These are phyloP conservation scores for Thalassia testudinum DNA, from an alignment of 116 monocot genomes.

Conservation along the genomic window DNA sequence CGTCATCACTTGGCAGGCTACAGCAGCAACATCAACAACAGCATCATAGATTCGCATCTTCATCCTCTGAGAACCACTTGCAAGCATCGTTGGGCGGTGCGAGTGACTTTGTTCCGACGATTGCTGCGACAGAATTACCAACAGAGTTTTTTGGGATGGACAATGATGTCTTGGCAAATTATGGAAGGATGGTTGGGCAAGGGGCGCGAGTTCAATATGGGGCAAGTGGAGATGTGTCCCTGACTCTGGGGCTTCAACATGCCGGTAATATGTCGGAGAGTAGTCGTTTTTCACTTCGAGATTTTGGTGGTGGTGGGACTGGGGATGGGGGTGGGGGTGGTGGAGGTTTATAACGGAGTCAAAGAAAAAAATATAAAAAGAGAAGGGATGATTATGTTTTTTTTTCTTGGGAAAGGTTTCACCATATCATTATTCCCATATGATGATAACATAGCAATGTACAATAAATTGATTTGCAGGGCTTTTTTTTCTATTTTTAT, in stretches of 20 bases:
- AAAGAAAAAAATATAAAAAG: neutral
- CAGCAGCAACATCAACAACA: neutral
- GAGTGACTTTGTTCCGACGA: neutral
- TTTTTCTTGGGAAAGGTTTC: too few species aligned
- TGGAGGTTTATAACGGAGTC: neutral
- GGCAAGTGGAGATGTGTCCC: constrained; percentile 13
- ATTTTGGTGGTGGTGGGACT: constrained; percentile 6
- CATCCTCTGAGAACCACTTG: neutral
- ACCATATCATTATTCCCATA: too few species aligned
- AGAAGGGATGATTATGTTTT: too few species aligned
- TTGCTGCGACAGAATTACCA: neutral
- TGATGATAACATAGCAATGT: too few species aligned
- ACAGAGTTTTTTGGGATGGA: neutral
- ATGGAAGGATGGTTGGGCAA: constrained; percentile 1
- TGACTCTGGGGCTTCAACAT: constrained; percentile 15
- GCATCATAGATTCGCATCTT: neutral
- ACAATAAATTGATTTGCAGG: too few species aligned
- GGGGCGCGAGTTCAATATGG: neutral
- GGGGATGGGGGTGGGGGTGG: neutral
- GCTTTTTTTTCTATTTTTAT: too few species aligned
- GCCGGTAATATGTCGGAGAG: constrained; percentile 5
- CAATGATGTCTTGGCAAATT: neutral
- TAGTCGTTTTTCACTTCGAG: constrained; percentile 3
- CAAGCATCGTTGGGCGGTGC: neutral
- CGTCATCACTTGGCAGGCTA: neutral